Evolutionary conservation across 2,329 filamentous ascomycete species (phyloP), one percentile per base, ranked within the genome.

Genomic region (Dactylellina sp.): DNA sequence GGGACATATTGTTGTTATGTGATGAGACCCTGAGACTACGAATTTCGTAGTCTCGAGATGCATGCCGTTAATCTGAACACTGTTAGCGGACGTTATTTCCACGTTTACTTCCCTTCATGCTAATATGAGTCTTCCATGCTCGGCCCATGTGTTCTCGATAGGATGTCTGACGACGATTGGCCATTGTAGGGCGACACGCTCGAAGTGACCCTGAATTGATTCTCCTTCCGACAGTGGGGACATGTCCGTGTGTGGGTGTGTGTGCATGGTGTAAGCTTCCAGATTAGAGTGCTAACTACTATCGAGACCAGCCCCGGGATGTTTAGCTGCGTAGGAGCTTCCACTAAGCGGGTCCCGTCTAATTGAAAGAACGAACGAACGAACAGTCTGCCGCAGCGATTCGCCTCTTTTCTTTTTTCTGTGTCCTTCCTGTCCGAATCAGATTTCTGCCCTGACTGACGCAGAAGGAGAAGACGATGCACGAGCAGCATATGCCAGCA

Each of bases 311-410:
- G 53, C 57, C 65, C 60, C 22, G 57, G 68, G 59, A 65, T 57
- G 68, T 59, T 64, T 64, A 72, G 68, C 68, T 64, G 57, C 53
- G 50, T 53, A 46, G 46, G 9, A 40, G 59, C 57, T 55, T 71
- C 37, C 66, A 60, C 56, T 57, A 71, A 57, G 57, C 56, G 65
- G 64, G 64, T 61, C 64, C 64, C 64, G 64, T 70, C 56, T 46
- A 61, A 68, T 40, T 60, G 55, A 60, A 60, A 40, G 61, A 57
- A 56, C 60, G 49, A 53, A 35, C 49, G 28, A 35, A 37, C 11
- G 35, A 32, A 32, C 28, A 9, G 28, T 32, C 42, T 46, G 25
- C 35, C 39, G 57, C 59, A 62, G 35, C 57, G 42, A 46, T 57
- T 25, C 37, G 18, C 37, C 55, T 28, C 18, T 37, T 66, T 50